Percentiles rank a stretch among this genome's conserved stretches.
Evolutionary conservation across 2,329 filamentous ascomycete species (phyloP).

Genomic region (Penicillium paneum): DNA sequence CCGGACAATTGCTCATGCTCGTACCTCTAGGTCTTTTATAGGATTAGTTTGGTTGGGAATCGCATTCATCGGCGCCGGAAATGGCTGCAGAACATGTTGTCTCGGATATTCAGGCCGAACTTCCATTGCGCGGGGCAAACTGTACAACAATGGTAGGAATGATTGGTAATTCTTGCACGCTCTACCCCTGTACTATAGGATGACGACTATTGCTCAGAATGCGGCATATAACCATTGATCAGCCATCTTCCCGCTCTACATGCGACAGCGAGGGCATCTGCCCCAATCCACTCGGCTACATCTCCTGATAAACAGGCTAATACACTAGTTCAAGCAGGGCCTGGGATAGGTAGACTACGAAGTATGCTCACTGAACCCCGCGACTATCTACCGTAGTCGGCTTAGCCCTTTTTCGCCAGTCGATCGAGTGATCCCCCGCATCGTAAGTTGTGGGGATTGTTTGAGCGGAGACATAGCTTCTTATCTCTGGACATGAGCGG

Average conservation of each 20-base stretch:
- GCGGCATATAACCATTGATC: background rate
- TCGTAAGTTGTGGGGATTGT: background rate
- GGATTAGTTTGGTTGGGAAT: background rate
- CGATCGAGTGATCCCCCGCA: background rate
- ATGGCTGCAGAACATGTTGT: constrained; percentile 7
- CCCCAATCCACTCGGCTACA: background rate
- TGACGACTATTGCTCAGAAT: background rate
- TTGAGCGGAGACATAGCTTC: background rate
- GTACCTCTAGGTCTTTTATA: background rate
- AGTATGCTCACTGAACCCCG: background rate
- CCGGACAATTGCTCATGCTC: background rate
- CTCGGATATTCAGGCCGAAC: constrained; percentile 10
- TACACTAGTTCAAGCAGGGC: background rate
- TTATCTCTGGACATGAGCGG: too few relatives aligned
- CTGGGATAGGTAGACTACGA: background rate
- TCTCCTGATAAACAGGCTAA: background rate
- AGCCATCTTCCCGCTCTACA: background rate
- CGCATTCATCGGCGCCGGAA: constrained; percentile 3
- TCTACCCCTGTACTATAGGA: background rate
- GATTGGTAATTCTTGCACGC: background rate
- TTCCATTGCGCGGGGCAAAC: constrained; percentile 8
- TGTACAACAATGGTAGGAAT: background rate
- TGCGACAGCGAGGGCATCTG: background rate
- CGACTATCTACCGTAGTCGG: background rate
- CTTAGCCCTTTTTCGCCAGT: background rate